Evolutionary conservation across 192 early-diverging fungal species (phyloP).

Genomic region (Backusella mclennaniae): DNA sequence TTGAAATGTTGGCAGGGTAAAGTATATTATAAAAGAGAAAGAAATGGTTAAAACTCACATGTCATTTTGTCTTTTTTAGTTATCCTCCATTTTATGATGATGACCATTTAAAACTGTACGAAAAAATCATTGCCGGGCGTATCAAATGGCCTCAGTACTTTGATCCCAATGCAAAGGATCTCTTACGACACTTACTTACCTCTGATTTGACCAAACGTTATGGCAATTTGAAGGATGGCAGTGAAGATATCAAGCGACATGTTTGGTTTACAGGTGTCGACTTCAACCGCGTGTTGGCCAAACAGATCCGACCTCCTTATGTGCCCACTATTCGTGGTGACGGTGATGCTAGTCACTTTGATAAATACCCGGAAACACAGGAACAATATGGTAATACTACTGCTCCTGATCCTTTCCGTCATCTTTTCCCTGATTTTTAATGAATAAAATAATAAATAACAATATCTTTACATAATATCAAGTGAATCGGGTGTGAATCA

Average conservation of each 20-base stretch:
- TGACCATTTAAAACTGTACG: constrained; percentile 89
- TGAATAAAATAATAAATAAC: not conserved
- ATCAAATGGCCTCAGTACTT: constrained; percentile 72
- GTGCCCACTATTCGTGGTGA: constrained; percentile 53
- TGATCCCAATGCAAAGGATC: constrained; percentile 71
- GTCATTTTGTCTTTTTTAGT: constrained; percentile 24
- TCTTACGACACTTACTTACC: constrained; percentile 70
- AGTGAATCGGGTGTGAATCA: no score
- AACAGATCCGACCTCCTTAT: constrained; percentile 55
- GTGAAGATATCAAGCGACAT: constrained; percentile 64
- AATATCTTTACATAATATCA: not conserved
- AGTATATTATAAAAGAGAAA: not conserved
- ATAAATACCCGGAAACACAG: constrained; percentile 51
- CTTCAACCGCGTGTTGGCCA: constrained; percentile 53
- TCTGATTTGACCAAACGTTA: constrained; percentile 75
- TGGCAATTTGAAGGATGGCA: constrained; percentile 74
- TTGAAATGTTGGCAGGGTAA: constrained; percentile 91
- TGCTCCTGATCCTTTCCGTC: constrained; percentile 33
- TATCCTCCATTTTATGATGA: constrained; percentile 93
- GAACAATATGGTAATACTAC: constrained; percentile 46
- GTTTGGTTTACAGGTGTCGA: constrained; percentile 65
- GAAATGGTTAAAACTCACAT: not conserved
- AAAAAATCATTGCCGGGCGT: constrained; percentile 84
- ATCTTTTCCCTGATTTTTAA: constrained; percentile 52
- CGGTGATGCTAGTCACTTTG: constrained; percentile 57